Evolutionary conservation across 2,329 filamentous ascomycete genomes (phyloP), one percentile per base, ranked within the genome.

Genomic region (Trichoderma koningii): DNA sequence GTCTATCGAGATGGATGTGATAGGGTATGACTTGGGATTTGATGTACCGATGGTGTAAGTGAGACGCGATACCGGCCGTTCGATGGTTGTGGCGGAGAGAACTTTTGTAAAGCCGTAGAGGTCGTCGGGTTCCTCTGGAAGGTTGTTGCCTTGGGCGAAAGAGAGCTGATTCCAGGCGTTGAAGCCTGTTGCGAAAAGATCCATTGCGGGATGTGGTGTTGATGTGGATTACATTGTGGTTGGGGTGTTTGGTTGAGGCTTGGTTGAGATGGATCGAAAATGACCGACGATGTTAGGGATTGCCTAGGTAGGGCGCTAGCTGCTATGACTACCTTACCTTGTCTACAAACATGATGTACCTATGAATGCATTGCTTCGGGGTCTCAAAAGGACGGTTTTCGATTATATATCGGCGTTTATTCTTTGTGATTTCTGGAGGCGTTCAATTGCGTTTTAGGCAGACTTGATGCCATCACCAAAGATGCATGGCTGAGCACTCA

Each of bases 81-180:
- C 70, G 44, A 86, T 76, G 7, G 67, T 41, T 4, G 72, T 61
- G 17, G 75, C 77, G 15, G 68, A 66, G 4, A 85, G 70, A 6
- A 84, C 70, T 56, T 76, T 76, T 50, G 73, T 74, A 66, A 87
- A 87, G 1, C 70, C 66, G 19, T 66, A 66, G 4, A 85, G 19
- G 69, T 87, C 85, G 5, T 79, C 73, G 4, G 80, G 78, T 47
- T 84, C 80, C 14, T 64, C 26, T 21, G 19, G 14, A 17, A 26
- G 30, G 30, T 3, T 38, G 34, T 15, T 26, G 42, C 17, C 30
- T 7, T 53, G 28, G 17, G 2, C 10, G 14, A 86, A 82, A 2
- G 71, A 68, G 17, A 87, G 77, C 69, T 88, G 85, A 63, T 75
- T 74, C 83, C 83, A 88, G 62, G 84, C 83, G 70, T 88, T 88